Conservation (phyloP, 352 stramenopile species). For the Phytophthora multivora region DNA sequence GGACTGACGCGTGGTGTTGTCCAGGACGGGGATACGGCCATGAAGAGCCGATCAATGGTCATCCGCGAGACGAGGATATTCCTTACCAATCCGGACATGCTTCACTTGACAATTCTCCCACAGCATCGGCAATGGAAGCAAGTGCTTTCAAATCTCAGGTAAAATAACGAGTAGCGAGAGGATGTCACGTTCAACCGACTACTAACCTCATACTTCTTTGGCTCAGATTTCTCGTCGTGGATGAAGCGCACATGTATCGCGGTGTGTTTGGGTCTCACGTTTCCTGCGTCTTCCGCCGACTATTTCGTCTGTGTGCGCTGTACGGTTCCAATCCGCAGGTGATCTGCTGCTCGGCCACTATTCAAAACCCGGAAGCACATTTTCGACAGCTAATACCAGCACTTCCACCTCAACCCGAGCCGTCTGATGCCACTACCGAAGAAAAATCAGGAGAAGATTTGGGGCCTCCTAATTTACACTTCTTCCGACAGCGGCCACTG, state of each 20-base stretch:
- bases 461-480: slow-evolving; percentile 53
- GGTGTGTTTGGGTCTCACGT: slow-evolving; percentile 87
- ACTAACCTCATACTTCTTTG: no score
- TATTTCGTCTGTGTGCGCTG: slow-evolving; percentile 88
- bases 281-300: slow-evolving; percentile 87
- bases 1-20: slow-evolving; percentile 1
- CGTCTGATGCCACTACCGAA: neutral
- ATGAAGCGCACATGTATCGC: slow-evolving; percentile 96
- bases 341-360: slow-evolving; percentile 96
- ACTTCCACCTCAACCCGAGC: slow-evolving; percentile 32
- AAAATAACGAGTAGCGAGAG: slow-evolving; percentile 13
- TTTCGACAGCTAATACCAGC: slow-evolving; percentile 91
- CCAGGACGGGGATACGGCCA: slow-evolving; percentile 95
- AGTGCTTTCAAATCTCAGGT: slow-evolving; percentile 92
- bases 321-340: slow-evolving; percentile 89
- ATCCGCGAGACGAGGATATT: slow-evolving; percentile 92
- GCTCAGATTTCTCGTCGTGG: slow-evolving; percentile 69
- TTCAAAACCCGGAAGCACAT: slow-evolving; percentile 92
- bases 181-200: no score
- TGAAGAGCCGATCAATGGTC: slow-evolving; percentile 87
- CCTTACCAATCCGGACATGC: slow-evolving; percentile 99
- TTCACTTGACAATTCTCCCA: slow-evolving; percentile 96
- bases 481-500: slow-evolving; percentile 61
- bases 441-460: neutral
- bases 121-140: slow-evolving; percentile 91